Percentiles rank a stretch among this genome's conserved stretches.
phyloP scores from a whole-genome alignment of 768 basidiomycete genomes.

The Fibroporia radiculosa region DNA sequence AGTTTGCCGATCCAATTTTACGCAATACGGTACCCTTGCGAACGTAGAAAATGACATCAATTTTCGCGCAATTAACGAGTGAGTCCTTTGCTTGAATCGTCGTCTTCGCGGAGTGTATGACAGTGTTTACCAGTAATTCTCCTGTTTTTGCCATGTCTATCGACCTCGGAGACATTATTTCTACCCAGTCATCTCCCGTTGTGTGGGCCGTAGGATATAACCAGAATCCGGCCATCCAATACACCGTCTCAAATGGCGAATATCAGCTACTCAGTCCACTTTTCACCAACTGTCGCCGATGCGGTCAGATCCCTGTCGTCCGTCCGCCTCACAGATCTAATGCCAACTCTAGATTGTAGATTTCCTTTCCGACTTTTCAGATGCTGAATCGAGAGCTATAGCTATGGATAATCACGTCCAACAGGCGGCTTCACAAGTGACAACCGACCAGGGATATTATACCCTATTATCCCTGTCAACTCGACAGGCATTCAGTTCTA shows the following conservation, averaged over 20 bases:
- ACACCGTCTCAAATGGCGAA: conserved; percentile 8
- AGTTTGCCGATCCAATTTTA: conserved; percentile 12
- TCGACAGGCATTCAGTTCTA: conserved; percentile 17
- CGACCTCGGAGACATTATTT: conserved; percentile 18
- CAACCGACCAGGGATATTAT: conserved; percentile 12
- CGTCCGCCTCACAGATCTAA: background rate
- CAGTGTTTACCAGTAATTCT: background rate
- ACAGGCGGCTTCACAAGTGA: conserved; percentile 13
- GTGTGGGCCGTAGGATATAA: conserved; percentile 23
- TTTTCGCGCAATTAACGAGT: conserved; percentile 12
- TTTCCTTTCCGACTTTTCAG: conserved; percentile 13
- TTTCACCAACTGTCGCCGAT: conserved; percentile 4
- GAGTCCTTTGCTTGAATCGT: background rate
- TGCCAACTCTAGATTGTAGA: conserved; percentile 10
- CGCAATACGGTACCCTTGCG: conserved; percentile 8
- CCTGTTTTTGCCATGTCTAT: conserved; percentile 19
- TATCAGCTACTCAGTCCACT: conserved; percentile 8
- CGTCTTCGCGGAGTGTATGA: background rate
- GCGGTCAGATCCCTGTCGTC: background rate
- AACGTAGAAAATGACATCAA: background rate
- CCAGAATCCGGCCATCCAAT: conserved; percentile 19
- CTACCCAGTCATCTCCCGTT: conserved; percentile 13
- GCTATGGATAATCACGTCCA: conserved; percentile 18
- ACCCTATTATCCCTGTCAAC: conserved; percentile 18
- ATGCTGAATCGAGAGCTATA: conserved; percentile 10